Evolutionary conservation across 768 basidiomycete genomes (phyloP).

Genomic region (Filobasidium wieringae): DNA sequence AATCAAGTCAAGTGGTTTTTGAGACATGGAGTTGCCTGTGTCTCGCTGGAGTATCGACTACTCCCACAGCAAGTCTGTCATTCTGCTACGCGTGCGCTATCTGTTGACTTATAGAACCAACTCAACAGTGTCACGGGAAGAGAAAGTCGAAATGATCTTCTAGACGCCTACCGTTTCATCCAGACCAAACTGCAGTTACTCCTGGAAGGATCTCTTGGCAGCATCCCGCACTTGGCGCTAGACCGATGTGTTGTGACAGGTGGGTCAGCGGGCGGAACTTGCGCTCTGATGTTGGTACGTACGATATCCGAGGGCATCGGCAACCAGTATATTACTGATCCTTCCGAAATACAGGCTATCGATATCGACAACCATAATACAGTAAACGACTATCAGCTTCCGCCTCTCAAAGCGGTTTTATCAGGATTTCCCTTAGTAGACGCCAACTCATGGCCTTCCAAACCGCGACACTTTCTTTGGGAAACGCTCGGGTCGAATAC

Average conservation of each 20-base stretch:
- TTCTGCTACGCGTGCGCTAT: not conserved
- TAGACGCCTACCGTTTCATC: constrained; percentile 13
- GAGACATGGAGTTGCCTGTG: constrained; percentile 6
- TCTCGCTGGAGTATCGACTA: constrained; percentile 13
- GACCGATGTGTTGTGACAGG: not conserved
- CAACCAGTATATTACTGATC: not conserved
- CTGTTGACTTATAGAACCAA: too few relatives aligned
- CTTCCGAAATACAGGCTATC: not conserved
- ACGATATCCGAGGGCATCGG: too few relatives aligned
- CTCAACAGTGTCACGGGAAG: not conserved
- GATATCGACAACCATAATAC: constrained; percentile 1
- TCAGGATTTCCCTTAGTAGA: constrained; percentile 2
- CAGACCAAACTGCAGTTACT: not conserved
- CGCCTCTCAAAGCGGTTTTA: not conserved
- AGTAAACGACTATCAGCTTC: not conserved
- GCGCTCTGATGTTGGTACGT: not conserved
- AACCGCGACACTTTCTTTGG: too few relatives aligned
- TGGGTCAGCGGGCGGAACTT: constrained; percentile 1
- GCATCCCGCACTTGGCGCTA: not conserved
- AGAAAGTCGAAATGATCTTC: constrained; percentile 11
- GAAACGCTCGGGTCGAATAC: too few relatives aligned
- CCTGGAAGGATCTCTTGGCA: too few relatives aligned
- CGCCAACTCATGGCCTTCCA: too few relatives aligned
- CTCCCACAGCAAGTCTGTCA: constrained; percentile 7
- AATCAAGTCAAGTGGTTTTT: constrained; percentile 12